A percentile compares a stretch with the other conserved stretches of the same genome.
Conservation (phyloP, 352 stramenopile species). For the Phytophthora litchii region DNA sequence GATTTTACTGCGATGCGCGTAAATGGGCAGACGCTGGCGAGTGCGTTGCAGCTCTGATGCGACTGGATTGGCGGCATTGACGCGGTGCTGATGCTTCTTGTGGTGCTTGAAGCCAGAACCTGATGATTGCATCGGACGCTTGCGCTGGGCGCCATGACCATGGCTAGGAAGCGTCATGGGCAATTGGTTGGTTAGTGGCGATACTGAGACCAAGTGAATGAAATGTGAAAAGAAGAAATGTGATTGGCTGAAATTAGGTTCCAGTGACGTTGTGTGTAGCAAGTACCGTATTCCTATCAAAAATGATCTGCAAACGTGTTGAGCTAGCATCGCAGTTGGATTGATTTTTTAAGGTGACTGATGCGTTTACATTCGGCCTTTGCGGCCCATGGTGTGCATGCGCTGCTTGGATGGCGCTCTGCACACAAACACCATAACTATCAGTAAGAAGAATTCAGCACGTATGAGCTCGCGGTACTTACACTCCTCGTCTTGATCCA, state of each 20-base stretch:
- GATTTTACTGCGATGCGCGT: conserved; percentile 70
- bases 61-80: conserved; percentile 8
- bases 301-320: conserved; percentile 14
- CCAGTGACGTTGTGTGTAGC: background rate
- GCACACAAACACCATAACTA: conserved; percentile 4
- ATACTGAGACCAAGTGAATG: conserved; percentile 25
- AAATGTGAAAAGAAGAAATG: conserved; percentile 3
- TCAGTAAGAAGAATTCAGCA: background rate
- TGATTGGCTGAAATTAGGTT: conserved; percentile 15
- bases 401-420: conserved; percentile 51
- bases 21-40: conserved; percentile 77
- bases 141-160: conserved; percentile 17
- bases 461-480: conserved; percentile 1
- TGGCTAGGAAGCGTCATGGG: conserved; percentile 21
- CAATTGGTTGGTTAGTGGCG: conserved; percentile 26
- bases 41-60: conserved; percentile 58
- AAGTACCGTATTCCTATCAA: too few relatives aligned
- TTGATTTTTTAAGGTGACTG: background rate
- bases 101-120: conserved; percentile 13
- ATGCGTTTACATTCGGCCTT: conserved; percentile 54
- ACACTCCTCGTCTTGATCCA: conserved; percentile 61
- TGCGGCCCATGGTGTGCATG: conserved; percentile 55
- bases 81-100: conserved; percentile 40
- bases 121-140: conserved; percentile 31
- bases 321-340: background rate